Percentiles rank a stretch among this genome's conserved stretches.
Conservation (phyloP, 2,329 filamentous ascomycete species). For the Teratosphaeria pseudoeucalypti region DNA sequence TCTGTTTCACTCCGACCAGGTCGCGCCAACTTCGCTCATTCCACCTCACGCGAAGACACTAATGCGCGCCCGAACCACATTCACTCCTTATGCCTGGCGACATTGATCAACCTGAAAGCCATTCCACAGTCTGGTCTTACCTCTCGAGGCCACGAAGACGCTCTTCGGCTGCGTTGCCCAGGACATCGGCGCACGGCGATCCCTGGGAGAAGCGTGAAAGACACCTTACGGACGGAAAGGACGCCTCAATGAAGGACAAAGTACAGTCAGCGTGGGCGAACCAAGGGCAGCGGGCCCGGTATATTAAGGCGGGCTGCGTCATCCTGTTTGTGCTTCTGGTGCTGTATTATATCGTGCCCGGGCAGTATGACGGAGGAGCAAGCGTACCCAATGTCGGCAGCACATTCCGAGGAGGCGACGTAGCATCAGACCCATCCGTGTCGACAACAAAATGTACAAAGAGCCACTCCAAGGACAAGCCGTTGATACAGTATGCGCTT, state of each 20-base stretch:
- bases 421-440: constrained; percentile 47
- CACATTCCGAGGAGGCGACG: constrained; percentile 29
- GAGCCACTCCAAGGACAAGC: constrained; percentile 78
- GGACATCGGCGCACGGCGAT: constrained; percentile 26
- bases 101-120: background rate
- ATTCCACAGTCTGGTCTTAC: constrained; percentile 40
- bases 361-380: background rate
- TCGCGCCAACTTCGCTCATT: background rate
- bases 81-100: constrained; percentile 3
- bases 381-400: constrained; percentile 4
- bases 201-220: constrained; percentile 38
- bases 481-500: constrained; percentile 90
- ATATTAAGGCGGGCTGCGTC: constrained; percentile 52
- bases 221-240: constrained; percentile 21
- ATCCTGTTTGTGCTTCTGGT: constrained; percentile 48
- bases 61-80: background rate
- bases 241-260: constrained; percentile 26
- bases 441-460: constrained; percentile 68
- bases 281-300: constrained; percentile 50
- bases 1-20: background rate
- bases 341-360: constrained; percentile 46
- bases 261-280: constrained; percentile 45
- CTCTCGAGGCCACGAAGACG: constrained; percentile 40
- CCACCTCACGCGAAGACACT: background rate
- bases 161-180: constrained; percentile 42